Evolutionary conservation across 2,329 filamentous ascomycete genomes (phyloP), one percentile per base, ranked within the genome.

Genomic region (Diplodia sapinea): DNA sequence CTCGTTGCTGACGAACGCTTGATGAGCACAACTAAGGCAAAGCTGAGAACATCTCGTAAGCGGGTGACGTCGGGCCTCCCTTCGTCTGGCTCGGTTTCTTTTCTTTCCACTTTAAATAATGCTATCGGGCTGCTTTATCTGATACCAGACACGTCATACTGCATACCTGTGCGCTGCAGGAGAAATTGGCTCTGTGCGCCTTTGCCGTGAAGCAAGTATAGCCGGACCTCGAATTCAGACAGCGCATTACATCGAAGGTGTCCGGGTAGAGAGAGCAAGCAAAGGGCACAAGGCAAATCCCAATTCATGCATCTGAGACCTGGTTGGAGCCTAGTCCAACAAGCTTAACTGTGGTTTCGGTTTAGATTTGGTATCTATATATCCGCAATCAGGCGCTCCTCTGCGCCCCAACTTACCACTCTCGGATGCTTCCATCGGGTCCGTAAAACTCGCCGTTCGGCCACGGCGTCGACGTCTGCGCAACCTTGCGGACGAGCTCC

Each of bases 361-460:
- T 20, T 33, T 20, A 57, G 23, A 33, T 57, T 13, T 57, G 13
- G 54, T 38, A 29, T 38, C 33, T 63, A 17, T 26, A 8, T 51
- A 26, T 13, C n/a, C 23, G 57, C 57, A 62, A 31, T 7, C 6
- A 51, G 3, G 38, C 6, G 17, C 20, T 36, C 26, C 26, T 26
- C 3, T 3, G 31, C 29, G 7, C 11, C 33, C 6, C 43, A 17
- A 63, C 59, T 63, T 29, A 92, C 89, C 90, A 92, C 75, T 92
- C 90, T 59, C 89, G 80, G 62, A 91, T 82, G 68, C 86, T 84
- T 0, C 88, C 88, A 70, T 89, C 89, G 0, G 87, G 87, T 0
- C 89, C 90, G 71, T 86, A 85, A 71, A 92, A 92, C 4, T 86
- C 88, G 26, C 89, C 88, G 63, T 82, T 84, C 50, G 85, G 79